A percentile compares a stretch with the other conserved stretches of the same genome.
Evolutionary conservation across 2,329 filamentous ascomycete genomes (phyloP).

Genomic region (Fusarium nodosum): DNA sequence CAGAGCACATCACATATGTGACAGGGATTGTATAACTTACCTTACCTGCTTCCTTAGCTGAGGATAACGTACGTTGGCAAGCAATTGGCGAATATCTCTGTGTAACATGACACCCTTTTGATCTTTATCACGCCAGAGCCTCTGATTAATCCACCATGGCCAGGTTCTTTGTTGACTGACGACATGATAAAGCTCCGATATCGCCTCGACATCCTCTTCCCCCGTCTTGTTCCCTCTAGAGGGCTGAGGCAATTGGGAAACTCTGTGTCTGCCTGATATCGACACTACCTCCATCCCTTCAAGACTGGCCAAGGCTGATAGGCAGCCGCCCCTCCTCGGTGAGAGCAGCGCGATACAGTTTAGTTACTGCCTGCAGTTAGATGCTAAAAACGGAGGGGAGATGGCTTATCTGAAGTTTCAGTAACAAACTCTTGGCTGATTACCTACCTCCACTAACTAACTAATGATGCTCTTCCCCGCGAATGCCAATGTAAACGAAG

Average conservation of each 20-base stretch:
- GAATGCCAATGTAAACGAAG: conserved; percentile 20
- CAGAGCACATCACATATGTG: conserved; percentile 13
- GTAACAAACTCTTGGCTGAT: conserved; percentile 3
- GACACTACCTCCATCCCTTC: conserved; percentile 34
- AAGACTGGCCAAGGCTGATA: conserved; percentile 5
- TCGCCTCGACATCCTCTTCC: neutral
- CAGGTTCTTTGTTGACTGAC: neutral
- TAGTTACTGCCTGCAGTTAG: neutral
- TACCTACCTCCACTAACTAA: conserved; percentile 22
- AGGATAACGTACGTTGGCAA: neutral
- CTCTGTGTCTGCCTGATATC: conserved; percentile 15
- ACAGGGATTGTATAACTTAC: neutral
- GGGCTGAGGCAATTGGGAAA: neutral
- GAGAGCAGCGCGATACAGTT: conserved; percentile 16
- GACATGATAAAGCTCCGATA: conserved; percentile 16
- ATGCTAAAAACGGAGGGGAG: conserved; percentile 21
- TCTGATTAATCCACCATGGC: conserved; percentile 19
- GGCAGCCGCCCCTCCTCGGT: conserved; percentile 15
- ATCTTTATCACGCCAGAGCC: conserved; percentile 12
- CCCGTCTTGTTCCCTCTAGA: conserved; percentile 1
- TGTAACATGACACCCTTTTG: conserved; percentile 13
- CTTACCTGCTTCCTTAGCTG: neutral
- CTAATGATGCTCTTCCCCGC: conserved; percentile 28
- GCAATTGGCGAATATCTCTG: conserved; percentile 14
- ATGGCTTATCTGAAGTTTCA: conserved; percentile 37